Conservation (phyloP, 2,329 filamentous ascomycete species). For the Aspergillus thermomutatus region DNA sequence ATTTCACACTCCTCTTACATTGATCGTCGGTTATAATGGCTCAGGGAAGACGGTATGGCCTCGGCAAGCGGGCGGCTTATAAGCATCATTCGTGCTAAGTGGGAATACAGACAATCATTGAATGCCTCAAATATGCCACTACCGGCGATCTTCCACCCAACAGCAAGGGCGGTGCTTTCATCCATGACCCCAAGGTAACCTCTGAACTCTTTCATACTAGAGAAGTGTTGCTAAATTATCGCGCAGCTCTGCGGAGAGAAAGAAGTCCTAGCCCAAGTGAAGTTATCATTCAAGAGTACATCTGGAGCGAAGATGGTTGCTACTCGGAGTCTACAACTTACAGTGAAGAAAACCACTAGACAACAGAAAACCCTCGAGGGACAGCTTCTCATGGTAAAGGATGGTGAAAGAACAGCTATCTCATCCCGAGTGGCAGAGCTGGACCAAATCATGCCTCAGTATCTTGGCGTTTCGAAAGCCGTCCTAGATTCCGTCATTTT, state of each 20-base stretch:
- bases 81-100: conserved; percentile 4
- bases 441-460: conserved; percentile 77
- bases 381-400: conserved; percentile 68
- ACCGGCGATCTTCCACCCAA: conserved; percentile 92
- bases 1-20: conserved; percentile 85
- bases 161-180: conserved; percentile 83
- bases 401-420: conserved; percentile 74
- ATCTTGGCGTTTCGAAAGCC: conserved; percentile 83
- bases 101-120: conserved; percentile 73
- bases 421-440: conserved; percentile 80
- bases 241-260: conserved; percentile 72
- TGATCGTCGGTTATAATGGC: conserved; percentile 96
- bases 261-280: conserved; percentile 86
- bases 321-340: conserved; percentile 79
- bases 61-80: neutral
- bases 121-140: conserved; percentile 96
- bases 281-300: conserved; percentile 78
- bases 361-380: conserved; percentile 82
- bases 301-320: conserved; percentile 76
- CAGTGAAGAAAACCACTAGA: conserved; percentile 74
- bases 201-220: neutral
- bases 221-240: conserved; percentile 3
- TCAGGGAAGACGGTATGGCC: conserved; percentile 80
- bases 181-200: conserved; percentile 86
- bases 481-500: conserved; percentile 95